phyloP scores from a whole-genome alignment of 495 filamentous ascomycete genomes.

The Hypoxylon fuscum region DNA sequence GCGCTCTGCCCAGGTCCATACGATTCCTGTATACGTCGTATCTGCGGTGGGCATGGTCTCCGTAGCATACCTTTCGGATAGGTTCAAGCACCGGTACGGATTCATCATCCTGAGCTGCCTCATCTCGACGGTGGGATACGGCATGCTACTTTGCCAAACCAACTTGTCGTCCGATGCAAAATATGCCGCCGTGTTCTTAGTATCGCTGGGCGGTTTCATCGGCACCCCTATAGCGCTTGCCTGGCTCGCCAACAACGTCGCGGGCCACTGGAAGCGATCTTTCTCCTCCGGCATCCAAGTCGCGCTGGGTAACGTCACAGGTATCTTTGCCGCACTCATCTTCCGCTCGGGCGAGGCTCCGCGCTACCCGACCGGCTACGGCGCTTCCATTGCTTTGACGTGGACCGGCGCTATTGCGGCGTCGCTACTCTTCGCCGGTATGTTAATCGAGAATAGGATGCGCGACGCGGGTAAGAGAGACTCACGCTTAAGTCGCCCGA shows the following conservation, averaged over 20 bases:
- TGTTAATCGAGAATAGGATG: slow-evolving; percentile 63
- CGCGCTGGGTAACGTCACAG: slow-evolving; percentile 64
- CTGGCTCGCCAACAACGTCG: slow-evolving; percentile 63
- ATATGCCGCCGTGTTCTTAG: slow-evolving; percentile 66
- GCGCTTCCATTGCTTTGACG: slow-evolving; percentile 57
- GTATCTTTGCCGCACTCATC: slow-evolving; percentile 64
- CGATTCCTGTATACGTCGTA: slow-evolving; percentile 65
- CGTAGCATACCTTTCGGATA: slow-evolving; percentile 55
- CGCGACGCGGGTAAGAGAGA: slow-evolving; percentile 64
- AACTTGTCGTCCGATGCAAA: slow-evolving; percentile 46
- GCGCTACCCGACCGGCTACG: slow-evolving; percentile 59
- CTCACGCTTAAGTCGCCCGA: slow-evolving; percentile 50
- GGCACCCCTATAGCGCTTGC: slow-evolving; percentile 61
- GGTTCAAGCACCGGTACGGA: slow-evolving; percentile 50
- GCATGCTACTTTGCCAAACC: slow-evolving; percentile 55
- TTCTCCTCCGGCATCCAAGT: slow-evolving; percentile 65
- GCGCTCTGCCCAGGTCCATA: slow-evolving; percentile 61
- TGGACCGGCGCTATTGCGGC: slow-evolving; percentile 58
- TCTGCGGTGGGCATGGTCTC: slow-evolving; percentile 57
- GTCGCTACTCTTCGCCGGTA: slow-evolving; percentile 53
- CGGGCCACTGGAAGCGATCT: slow-evolving; percentile 70
- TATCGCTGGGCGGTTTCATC: slow-evolving; percentile 61
- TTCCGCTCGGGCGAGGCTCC: slow-evolving; percentile 58
- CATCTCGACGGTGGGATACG: slow-evolving; percentile 60
- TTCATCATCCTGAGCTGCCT: slow-evolving; percentile 59